Evolutionary conservation across 2,329 filamentous ascomycete species (phyloP).

Genomic region (Calycina marina): DNA sequence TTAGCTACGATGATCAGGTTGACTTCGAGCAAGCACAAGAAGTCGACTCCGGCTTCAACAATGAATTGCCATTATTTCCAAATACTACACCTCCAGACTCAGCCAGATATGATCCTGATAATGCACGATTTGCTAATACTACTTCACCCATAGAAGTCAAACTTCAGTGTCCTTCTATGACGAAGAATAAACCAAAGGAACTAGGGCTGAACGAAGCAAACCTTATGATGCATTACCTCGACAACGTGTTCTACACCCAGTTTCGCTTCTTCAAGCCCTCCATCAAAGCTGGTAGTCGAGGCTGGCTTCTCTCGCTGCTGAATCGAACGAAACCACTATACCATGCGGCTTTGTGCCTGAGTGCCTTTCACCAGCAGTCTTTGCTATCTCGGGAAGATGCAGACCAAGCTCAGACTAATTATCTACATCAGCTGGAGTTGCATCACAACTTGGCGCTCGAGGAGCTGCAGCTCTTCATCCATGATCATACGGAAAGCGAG

Average conservation of each 20-base stretch:
- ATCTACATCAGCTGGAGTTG: constrained; percentile 4
- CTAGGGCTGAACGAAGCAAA: constrained; percentile 6
- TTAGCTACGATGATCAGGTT: too few relatives aligned
- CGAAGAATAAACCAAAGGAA: neutral
- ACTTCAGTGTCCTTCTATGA: neutral
- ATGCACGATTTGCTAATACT: neutral
- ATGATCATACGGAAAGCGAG: neutral
- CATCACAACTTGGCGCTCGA: constrained; percentile 4
- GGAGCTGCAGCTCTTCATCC: constrained; percentile 1
- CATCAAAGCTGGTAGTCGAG: constrained; percentile 37
- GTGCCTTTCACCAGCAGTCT: constrained; percentile 37
- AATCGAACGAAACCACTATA: constrained; percentile 40
- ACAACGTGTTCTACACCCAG: constrained; percentile 45
- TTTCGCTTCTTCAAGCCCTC: constrained; percentile 47
- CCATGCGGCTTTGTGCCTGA: constrained; percentile 38
- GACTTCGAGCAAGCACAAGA: too few relatives aligned
- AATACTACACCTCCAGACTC: neutral
- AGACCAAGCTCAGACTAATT: constrained; percentile 1
- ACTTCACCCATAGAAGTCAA: neutral
- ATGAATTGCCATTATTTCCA: neutral
- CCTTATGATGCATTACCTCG: constrained; percentile 43
- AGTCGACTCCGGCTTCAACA: neutral
- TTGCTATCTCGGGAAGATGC: constrained; percentile 6
- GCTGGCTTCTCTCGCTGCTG: constrained; percentile 45
- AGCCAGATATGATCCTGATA: neutral